A percentile compares a stretch with the other conserved stretches of the same genome.
Evolutionary conservation across 2,329 filamentous ascomycete genomes (phyloP).

Genomic region (Pseudopithomyces chartarum): DNA sequence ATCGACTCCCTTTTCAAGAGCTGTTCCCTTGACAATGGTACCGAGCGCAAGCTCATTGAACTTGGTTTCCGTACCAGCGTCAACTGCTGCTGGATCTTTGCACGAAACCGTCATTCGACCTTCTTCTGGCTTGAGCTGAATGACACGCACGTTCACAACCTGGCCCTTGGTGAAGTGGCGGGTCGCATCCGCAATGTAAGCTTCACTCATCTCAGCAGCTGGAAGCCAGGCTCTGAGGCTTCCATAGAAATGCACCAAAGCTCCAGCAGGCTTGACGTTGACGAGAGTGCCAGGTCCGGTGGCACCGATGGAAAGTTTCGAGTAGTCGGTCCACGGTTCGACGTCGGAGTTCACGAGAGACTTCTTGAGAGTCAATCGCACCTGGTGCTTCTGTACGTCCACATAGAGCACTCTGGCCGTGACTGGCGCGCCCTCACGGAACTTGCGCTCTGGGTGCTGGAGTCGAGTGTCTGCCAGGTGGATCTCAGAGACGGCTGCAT

Average conservation of each 20-base stretch:
- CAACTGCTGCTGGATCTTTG: constrained; percentile 82
- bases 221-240: constrained; percentile 84
- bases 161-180: constrained; percentile 91
- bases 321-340: constrained; percentile 76
- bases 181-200: constrained; percentile 85
- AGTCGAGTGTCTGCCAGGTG: constrained; percentile 88
- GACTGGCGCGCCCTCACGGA: constrained; percentile 81
- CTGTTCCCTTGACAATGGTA: constrained; percentile 75
- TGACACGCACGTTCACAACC: constrained; percentile 86
- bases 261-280: constrained; percentile 77
- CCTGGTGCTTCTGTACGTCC: constrained; percentile 73
- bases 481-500: constrained; percentile 83
- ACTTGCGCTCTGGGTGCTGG: constrained; percentile 95
- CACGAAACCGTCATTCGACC: constrained; percentile 85
- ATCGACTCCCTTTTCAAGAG: constrained; percentile 52
- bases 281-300: constrained; percentile 87
- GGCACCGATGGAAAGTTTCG: constrained; percentile 73
- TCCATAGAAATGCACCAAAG: constrained; percentile 92
- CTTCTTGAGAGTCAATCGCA: constrained; percentile 93
- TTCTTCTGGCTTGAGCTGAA: constrained; percentile 75
- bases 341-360: constrained; percentile 88
- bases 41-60: constrained; percentile 77
- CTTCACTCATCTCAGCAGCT: constrained; percentile 96
- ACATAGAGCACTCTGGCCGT: constrained; percentile 85
- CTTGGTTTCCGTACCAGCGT: constrained; percentile 73